phyloP scores from a whole-genome alignment of 495 filamentous ascomycete genomes.

The Filosporella fistucella region DNA sequence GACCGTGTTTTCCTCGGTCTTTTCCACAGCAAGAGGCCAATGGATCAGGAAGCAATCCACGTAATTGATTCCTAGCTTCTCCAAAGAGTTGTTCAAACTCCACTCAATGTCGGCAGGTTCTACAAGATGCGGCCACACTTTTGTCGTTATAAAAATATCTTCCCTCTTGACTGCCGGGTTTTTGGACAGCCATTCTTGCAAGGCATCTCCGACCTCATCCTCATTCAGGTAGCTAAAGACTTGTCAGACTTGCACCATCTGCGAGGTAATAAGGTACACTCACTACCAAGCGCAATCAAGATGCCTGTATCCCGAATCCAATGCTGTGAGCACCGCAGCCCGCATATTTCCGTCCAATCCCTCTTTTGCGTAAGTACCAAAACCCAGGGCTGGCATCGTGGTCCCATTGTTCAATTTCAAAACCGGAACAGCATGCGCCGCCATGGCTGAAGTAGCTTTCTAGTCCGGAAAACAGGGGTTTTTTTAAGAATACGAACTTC shows the following conservation, averaged over 20 bases:
- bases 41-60: conserved; percentile 54
- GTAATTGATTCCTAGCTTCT: conserved; percentile 59
- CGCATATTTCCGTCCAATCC: conserved; percentile 54
- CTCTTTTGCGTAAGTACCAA: conserved; percentile 61
- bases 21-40: conserved; percentile 47
- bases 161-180: conserved; percentile 43
- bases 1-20: conserved; percentile 40
- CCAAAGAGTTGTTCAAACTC: conserved; percentile 59
- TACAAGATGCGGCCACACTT: conserved; percentile 63
- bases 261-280: background rate
- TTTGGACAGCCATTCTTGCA: conserved; percentile 50
- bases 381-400: conserved; percentile 57
- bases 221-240: conserved; percentile 60
- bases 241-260: background rate
- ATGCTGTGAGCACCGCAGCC: conserved; percentile 46
- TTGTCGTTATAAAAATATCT: conserved; percentile 61
- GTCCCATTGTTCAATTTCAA: conserved; percentile 59
- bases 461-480: no score
- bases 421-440: conserved; percentile 22
- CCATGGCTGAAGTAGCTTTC: background rate
- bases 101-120: conserved; percentile 50
- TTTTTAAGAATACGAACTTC: no score
- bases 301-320: conserved; percentile 62
- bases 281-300: conserved; percentile 63
- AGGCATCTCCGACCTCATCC: conserved; percentile 66